A percentile compares a stretch with the other conserved stretches of the same genome.
These are phyloP conservation scores for Oldenlandia corymbosa DNA, from an alignment of 257 asterid genomes.

Conservation along the genomic window DNA sequence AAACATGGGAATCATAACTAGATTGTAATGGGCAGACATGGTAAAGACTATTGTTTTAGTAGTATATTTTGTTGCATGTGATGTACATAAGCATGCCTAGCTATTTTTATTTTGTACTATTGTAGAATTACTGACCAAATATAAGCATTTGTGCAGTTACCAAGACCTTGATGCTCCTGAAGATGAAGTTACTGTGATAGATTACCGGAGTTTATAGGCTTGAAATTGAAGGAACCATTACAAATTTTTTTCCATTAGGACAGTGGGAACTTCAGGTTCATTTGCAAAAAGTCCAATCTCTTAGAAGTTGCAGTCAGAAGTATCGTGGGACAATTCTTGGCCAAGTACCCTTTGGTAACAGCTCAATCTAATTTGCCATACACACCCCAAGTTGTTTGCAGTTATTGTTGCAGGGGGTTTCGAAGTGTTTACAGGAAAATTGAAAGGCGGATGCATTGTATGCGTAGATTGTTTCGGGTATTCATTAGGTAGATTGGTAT, in stretches of 20 bases:
- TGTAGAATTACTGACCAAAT: constrained; percentile 8
- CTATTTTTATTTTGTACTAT: not conserved
- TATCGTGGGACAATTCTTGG: no score
- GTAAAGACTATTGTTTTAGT: no score
- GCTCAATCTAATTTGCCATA: no score
- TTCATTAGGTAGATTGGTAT: not conserved
- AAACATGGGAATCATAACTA: no score
- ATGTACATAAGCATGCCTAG: not conserved
- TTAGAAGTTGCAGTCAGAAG: no score
- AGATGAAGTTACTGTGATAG: constrained; percentile 95
- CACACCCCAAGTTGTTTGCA: not conserved
- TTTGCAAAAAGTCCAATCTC: no score
- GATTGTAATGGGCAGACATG: no score
- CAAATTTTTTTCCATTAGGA: no score
- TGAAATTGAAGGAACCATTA: not conserved
- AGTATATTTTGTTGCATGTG: no score
- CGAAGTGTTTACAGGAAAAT: not conserved
- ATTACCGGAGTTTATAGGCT: constrained; percentile 84
- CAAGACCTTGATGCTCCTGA: constrained; percentile 99
- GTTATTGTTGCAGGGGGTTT: not conserved
- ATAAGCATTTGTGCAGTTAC: constrained; percentile 52
- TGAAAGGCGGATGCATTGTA: not conserved
- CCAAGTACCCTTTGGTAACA: no score
- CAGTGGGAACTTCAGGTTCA: not conserved
- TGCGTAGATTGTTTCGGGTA: not conserved